Evolutionary conservation across 2,329 filamentous ascomycete species (phyloP).

Genomic region (Dendryphion nanum): DNA sequence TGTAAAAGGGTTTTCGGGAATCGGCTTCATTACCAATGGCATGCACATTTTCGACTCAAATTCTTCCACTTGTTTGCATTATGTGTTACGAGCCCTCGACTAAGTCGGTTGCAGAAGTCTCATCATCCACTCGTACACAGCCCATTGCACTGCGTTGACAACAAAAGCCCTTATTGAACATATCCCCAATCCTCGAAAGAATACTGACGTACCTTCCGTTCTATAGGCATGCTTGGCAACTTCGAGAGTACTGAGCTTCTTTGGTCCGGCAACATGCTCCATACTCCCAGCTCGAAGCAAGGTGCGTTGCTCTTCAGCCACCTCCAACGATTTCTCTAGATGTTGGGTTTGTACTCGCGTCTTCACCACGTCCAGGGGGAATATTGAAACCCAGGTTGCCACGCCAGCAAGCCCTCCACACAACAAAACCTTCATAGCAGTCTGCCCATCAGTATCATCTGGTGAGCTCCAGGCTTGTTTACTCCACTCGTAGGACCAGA

Average conservation of each 20-base stretch:
- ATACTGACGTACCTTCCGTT: conserved; percentile 69
- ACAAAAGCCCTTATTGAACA: conserved; percentile 86
- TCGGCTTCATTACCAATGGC: not conserved
- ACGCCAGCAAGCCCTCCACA: conserved; percentile 87
- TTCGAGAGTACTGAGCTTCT: conserved; percentile 55
- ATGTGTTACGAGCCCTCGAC: no score
- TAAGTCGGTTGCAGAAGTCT: conserved; percentile 23
- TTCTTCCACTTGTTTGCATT: not conserved
- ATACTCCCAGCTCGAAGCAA: conserved; percentile 16
- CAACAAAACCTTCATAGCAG: conserved; percentile 66
- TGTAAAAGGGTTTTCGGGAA: conserved; percentile 27
- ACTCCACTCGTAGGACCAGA: conserved; percentile 84
- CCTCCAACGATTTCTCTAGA: conserved; percentile 7
- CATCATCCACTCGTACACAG: conserved; percentile 89
- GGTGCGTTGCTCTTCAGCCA: conserved; percentile 15
- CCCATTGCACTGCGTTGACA: conserved; percentile 93
- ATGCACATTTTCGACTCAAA: no score
- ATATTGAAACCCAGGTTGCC: conserved; percentile 85
- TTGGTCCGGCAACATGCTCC: conserved; percentile 12
- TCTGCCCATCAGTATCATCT: conserved; percentile 46
- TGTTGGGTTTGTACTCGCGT: conserved; percentile 81
- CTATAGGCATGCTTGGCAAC: conserved; percentile 67
- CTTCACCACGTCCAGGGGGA: conserved; percentile 89
- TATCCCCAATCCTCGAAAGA: conserved; percentile 77
- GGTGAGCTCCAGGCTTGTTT: conserved; percentile 57